Conservation (phyloP, 192 early-diverging fungal genomes). For the Physocladia obscura region DNA sequence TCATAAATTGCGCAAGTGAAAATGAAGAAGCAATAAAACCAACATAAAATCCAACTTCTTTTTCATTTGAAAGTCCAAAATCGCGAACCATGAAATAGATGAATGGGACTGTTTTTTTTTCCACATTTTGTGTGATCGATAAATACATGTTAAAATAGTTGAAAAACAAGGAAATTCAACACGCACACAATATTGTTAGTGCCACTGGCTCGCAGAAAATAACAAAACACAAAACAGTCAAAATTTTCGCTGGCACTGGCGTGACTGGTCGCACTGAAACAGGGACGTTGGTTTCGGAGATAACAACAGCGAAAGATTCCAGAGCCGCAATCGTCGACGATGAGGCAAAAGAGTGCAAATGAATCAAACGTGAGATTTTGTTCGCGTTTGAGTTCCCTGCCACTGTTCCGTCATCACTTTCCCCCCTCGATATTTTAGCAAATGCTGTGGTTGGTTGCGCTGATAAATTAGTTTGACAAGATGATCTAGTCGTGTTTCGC, state of each 20-base stretch:
- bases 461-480: no score
- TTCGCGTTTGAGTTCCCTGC: no score
- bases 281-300: background rate
- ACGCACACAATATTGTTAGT: conserved; percentile 20
- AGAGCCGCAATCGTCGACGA: background rate
- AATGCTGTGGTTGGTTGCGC: no score
- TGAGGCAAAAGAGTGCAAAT: background rate
- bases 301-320: background rate
- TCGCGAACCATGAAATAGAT: conserved; percentile 80
- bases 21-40: conserved; percentile 72
- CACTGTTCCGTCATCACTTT: no score
- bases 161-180: no score
- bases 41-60: conserved; percentile 80
- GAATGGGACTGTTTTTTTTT: conserved; percentile 75
- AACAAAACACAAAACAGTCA: conserved; percentile 51
- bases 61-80: conserved; percentile 58
- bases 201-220: conserved; percentile 44
- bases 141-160: background rate
- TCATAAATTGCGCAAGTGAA: conserved; percentile 70
- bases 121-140: conserved; percentile 60
- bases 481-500: no score
- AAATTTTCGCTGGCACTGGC: conserved; percentile 45
- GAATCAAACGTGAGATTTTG: background rate
- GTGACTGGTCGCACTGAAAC: no score
- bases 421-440: no score